Conservation (phyloP, 805 yeast species). For the Zygosaccharomyces bisporus region DNA sequence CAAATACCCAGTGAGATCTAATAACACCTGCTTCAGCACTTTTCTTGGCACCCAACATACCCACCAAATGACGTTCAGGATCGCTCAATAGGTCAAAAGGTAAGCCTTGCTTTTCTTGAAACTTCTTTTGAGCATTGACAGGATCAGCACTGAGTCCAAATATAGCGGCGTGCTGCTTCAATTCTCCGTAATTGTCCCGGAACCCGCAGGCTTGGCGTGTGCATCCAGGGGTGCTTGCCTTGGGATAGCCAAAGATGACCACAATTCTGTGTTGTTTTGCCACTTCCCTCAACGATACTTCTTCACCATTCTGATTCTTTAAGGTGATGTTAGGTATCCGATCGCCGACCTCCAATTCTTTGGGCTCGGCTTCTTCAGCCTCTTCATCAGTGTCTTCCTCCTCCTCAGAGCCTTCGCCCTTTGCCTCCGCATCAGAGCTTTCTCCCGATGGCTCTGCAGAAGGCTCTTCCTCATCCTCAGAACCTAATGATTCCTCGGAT, state of each 20-base stretch:
- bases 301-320: slow-evolving; percentile 65
- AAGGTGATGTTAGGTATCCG: slow-evolving; percentile 61
- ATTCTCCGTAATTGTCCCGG: slow-evolving; percentile 53
- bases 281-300: slow-evolving; percentile 46
- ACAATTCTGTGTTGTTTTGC: slow-evolving; percentile 43
- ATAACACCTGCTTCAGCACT: slow-evolving; percentile 63
- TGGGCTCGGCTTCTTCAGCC: slow-evolving; percentile 5
- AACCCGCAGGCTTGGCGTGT: slow-evolving; percentile 92
- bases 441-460: slow-evolving; percentile 8
- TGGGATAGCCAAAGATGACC: slow-evolving; percentile 76
- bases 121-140: slow-evolving; percentile 72
- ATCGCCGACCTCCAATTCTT: slow-evolving; percentile 51
- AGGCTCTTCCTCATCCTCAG: slow-evolving; percentile 4
- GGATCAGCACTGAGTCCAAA: slow-evolving; percentile 82
- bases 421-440: slow-evolving; percentile 8
- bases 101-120: slow-evolving; percentile 67
- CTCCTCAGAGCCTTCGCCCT: slow-evolving; percentile 3
- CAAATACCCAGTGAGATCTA: slow-evolving; percentile 91
- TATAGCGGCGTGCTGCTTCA: slow-evolving; percentile 45
- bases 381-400: slow-evolving; percentile 9
- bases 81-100: slow-evolving; percentile 76
- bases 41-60: slow-evolving; percentile 79
- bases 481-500: slow-evolving; percentile 2
- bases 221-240: slow-evolving; percentile 94
- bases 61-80: slow-evolving; percentile 65